Evolutionary conservation across 768 basidiomycete genomes (phyloP), one percentile per base, ranked within the genome.

Genomic region (Lepiota venenata): DNA sequence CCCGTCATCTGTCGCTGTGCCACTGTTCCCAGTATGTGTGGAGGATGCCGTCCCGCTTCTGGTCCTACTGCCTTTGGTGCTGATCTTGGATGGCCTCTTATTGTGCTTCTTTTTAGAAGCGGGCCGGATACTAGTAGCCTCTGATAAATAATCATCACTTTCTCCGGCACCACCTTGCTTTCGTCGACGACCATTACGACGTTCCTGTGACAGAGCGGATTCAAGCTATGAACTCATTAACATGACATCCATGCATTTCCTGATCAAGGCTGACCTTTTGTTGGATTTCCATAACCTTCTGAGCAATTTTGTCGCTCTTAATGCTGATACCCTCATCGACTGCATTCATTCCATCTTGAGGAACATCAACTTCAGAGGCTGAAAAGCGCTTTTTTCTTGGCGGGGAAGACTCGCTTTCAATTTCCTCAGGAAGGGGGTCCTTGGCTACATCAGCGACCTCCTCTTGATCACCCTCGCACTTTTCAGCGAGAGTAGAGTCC

Each of bases 251-350:
- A 37, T 35, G 47, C 16, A 36, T 40, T 39, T 32, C 50, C 50
- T 18, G 42, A 49, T 18, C 15, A 20, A 46, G n/a, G 68, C 75
- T 51, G 41, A 93, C 93, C 83, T 95, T 96, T 59, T 89, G 84
- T 71, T 96, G 93, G 55, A 97, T 95, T 68, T 88, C 84, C 45
- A 88, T 64, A 43, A 97, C 89, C 68, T 93, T 92, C 66, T 89
- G 83, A 21, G 91, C 87, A 52, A 97, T 94, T 64, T 82, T 84
- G 61, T 95, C 93, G 59, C 88, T 93, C 66, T 86, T 85, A 64
- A 85, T 79, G 59, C 82, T 88, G 66, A 94, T 91, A 42, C 86
- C 85, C 66, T 90, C 86, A 60, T 93, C 91, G 14, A 91, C 88
- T n/a, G 89, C 91, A 54, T 74, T 79, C 86, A 93, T 91, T 20